Conservation (phyloP, 768 basidiomycete genomes). For the Lactifluus piperatus region DNA sequence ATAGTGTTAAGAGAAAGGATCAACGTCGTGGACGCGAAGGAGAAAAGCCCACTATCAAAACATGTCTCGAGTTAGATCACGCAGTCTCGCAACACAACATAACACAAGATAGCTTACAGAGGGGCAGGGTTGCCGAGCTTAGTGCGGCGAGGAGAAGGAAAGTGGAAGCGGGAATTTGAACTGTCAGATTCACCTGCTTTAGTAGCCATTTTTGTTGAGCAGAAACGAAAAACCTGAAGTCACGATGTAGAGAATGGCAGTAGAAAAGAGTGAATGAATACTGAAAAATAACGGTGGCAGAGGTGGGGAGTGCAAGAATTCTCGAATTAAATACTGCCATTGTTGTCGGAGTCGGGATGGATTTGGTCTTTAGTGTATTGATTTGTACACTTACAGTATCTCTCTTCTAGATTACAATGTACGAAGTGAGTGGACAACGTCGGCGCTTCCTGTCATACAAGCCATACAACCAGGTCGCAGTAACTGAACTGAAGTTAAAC, state of each 20-base stretch:
- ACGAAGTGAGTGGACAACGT: too few relatives aligned
- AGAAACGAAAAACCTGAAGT: neutral
- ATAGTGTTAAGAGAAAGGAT: constrained; percentile 71
- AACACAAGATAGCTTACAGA: constrained; percentile 32
- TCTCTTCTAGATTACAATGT: too few relatives aligned
- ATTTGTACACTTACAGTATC: too few relatives aligned
- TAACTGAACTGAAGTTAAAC: too few relatives aligned
- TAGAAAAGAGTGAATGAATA: neutral
- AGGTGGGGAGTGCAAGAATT: too few relatives aligned
- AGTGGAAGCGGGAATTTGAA: neutral
- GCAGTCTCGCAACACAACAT: neutral
- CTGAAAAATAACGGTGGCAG: too few relatives aligned
- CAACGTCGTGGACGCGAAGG: constrained; percentile 81
- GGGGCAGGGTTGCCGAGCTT: too few relatives aligned
- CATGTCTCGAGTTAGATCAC: constrained; percentile 31
- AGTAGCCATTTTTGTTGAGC: neutral
- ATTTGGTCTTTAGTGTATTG: too few relatives aligned
- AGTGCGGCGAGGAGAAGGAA: neutral
- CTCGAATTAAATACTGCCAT: too few relatives aligned
- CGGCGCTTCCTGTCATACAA: too few relatives aligned
- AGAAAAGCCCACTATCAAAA: constrained; percentile 66
- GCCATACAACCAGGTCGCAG: too few relatives aligned
- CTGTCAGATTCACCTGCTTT: constrained; percentile 1
- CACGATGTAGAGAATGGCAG: neutral
- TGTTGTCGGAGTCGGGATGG: too few relatives aligned